Evolutionary conservation across 2,329 filamentous ascomycete genomes (phyloP).

Genomic region (Phyllosticta ampelicida): DNA sequence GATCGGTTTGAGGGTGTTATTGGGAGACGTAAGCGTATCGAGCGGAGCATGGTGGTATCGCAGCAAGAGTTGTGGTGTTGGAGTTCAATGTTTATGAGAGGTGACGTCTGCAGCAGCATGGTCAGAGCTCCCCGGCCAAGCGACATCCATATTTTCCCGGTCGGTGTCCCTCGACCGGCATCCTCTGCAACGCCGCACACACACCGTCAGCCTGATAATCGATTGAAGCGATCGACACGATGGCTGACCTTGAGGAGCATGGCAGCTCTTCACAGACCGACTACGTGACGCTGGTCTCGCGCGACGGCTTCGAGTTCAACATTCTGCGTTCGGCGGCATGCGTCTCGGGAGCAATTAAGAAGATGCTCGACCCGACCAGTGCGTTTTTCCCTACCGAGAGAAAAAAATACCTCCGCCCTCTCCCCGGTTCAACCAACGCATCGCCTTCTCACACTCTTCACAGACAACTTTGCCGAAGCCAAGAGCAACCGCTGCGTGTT

Average conservation of each 20-base stretch:
- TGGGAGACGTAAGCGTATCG: not conserved
- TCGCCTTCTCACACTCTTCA: not conserved
- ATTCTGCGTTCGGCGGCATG: constrained; percentile 60
- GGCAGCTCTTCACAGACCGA: constrained; percentile 33
- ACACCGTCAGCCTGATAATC: not conserved
- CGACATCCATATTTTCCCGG: no score
- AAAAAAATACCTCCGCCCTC: not conserved
- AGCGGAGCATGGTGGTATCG: not conserved
- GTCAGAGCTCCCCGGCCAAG: not conserved
- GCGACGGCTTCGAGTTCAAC: constrained; percentile 67
- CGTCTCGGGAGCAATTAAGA: constrained; percentile 60
- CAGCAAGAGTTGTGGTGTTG: not conserved
- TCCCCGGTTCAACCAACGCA: not conserved
- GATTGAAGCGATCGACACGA: not conserved
- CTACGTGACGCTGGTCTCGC: constrained; percentile 67
- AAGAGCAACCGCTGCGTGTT: constrained; percentile 54
- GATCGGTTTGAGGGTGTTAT: not conserved
- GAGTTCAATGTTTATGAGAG: not conserved
- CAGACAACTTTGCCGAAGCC: constrained; percentile 56
- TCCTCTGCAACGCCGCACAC: not conserved
- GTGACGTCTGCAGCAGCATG: not conserved
- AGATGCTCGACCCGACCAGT: constrained; percentile 64
- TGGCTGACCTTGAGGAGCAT: not conserved
- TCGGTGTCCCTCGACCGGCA: not conserved
- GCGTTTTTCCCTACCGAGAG: constrained; percentile 17